Conservation (phyloP, 345 rosid genomes). For the Luvunga scandens region DNA sequence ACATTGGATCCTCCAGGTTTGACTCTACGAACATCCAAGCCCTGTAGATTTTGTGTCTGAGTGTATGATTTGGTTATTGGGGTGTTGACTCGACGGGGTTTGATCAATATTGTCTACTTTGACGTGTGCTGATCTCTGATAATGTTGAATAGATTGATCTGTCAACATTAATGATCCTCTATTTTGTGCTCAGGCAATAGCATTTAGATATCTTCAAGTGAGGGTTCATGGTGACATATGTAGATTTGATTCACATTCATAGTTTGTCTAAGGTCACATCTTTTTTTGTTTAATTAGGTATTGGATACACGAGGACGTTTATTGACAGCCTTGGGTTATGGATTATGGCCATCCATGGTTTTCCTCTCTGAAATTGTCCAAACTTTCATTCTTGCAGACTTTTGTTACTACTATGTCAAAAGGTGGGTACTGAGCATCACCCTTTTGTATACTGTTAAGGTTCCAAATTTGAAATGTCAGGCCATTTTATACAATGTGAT, state of each 20-base stretch:
- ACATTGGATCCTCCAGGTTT: conserved; percentile 94
- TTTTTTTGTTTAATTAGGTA: conserved; percentile 43
- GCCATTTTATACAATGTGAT: neutral
- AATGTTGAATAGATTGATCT: neutral
- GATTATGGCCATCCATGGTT: conserved; percentile 87
- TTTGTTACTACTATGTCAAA: conserved; percentile 82
- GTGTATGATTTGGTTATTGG: neutral
- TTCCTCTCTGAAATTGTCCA: conserved; percentile 82
- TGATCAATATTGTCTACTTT: neutral
- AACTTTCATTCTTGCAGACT: conserved; percentile 89
- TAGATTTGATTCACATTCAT: neutral
- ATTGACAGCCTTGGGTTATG: conserved; percentile 77
- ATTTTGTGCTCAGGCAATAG: neutral
- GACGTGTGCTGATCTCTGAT: neutral
- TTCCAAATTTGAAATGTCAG: neutral
- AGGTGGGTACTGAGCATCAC: conserved; percentile 37
- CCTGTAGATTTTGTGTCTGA: neutral
- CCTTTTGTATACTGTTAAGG: neutral
- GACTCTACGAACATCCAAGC: neutral
- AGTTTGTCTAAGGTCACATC: neutral
- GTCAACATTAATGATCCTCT: neutral
- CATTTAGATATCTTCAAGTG: neutral
- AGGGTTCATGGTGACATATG: neutral
- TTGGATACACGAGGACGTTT: conserved; percentile 76
- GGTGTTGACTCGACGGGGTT: neutral